Percentiles rank a stretch among this genome's conserved stretches.
phyloP scores from a whole-genome alignment of 441 rosid species.

The Heliophila coronopifolia region DNA sequence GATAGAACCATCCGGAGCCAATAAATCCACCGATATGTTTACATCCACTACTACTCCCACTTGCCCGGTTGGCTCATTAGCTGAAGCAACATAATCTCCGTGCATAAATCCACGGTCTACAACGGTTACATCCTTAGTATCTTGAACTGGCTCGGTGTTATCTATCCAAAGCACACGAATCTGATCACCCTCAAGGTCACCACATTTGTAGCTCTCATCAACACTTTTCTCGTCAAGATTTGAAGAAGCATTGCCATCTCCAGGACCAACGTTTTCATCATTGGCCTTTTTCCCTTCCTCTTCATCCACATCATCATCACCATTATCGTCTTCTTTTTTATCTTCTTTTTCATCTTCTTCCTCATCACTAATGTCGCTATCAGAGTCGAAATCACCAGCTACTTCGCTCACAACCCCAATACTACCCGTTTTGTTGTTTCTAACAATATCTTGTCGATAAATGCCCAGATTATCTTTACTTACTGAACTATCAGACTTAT shows the following conservation, averaged over 20 bases:
- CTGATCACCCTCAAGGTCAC: slow-evolving; percentile 60
- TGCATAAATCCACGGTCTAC: slow-evolving; percentile 88
- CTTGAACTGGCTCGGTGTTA: slow-evolving; percentile 64
- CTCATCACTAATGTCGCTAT: slow-evolving; percentile 55
- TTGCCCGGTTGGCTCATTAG: slow-evolving; percentile 79
- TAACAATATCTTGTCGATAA: slow-evolving; percentile 78
- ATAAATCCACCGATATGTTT: slow-evolving; percentile 60
- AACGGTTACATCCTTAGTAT: slow-evolving; percentile 49
- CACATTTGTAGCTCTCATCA: slow-evolving; percentile 37
- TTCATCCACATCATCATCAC: slow-evolving; percentile 33
- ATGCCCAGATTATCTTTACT: slow-evolving; percentile 39
- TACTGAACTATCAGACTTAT: slow-evolving; percentile 26
- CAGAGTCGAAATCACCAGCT: slow-evolving; percentile 88
- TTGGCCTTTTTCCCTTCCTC: slow-evolving; percentile 19
- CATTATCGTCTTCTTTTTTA: slow-evolving; percentile 30
- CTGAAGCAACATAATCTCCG: slow-evolving; percentile 86
- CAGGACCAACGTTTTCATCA: slow-evolving; percentile 27
- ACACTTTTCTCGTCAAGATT: slow-evolving; percentile 30
- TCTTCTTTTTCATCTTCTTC: slow-evolving; percentile 45
- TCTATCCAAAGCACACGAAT: slow-evolving; percentile 89
- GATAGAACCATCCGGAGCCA: slow-evolving; percentile 59
- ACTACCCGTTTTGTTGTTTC: slow-evolving; percentile 41
- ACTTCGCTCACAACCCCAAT: slow-evolving; percentile 87
- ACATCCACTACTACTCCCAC: slow-evolving; percentile 84
- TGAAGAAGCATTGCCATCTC: slow-evolving; percentile 31